Conservation (phyloP, 2,329 filamentous ascomycete genomes). For the Colletotrichum aenigma region DNA sequence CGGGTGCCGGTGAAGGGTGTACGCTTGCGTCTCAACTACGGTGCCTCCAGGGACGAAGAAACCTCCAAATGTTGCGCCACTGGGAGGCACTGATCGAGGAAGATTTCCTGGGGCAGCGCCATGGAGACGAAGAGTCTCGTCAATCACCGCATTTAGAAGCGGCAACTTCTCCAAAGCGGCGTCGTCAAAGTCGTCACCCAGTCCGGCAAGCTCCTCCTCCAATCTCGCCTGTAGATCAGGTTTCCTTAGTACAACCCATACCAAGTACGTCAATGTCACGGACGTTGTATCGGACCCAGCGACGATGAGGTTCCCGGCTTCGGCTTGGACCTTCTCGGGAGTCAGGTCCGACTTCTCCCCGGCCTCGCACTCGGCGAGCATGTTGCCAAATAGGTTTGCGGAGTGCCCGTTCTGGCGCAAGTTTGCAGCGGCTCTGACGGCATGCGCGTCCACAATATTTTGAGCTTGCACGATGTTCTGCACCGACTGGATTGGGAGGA, state of each 20-base stretch:
- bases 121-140: constrained; percentile 50
- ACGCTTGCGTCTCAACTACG: constrained; percentile 46
- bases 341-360: neutral
- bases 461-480: neutral
- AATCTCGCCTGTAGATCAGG: constrained; percentile 33
- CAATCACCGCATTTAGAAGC: constrained; percentile 45
- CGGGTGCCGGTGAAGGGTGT: constrained; percentile 49
- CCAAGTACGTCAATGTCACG: constrained; percentile 50
- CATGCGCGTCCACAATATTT: neutral
- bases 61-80: constrained; percentile 41
- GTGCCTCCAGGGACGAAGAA: constrained; percentile 43
- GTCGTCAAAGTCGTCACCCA: constrained; percentile 28
- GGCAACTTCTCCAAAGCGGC: constrained; percentile 38
- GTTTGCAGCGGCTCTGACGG: neutral
- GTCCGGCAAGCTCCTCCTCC: constrained; percentile 33
- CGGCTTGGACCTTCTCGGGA: constrained; percentile 36
- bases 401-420: neutral
- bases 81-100: constrained; percentile 42
- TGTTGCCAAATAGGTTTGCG: neutral
- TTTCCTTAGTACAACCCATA: constrained; percentile 41
- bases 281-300: constrained; percentile 59
- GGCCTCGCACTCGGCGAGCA: neutral
- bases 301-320: constrained; percentile 49
- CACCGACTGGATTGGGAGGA: neutral
- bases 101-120: constrained; percentile 41